Base-by-base conservation (phyloP, 2,329 filamentous ascomycete species). In the Blastomyces emzantsi region DNA sequence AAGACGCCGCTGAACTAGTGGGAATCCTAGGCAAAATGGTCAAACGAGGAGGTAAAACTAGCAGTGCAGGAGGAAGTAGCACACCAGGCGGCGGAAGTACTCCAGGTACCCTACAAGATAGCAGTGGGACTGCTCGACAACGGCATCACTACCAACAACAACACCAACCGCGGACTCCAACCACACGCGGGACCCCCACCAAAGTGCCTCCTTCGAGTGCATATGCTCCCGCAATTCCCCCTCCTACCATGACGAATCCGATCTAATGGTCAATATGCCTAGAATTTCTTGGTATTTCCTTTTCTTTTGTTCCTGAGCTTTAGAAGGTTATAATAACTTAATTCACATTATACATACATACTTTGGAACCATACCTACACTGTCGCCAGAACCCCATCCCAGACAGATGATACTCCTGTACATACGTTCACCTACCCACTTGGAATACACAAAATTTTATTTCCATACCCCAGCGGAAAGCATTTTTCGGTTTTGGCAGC, bases 1-100 rank as follows among this genome's bases (percentile, higher is more conserved):
- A 89, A 67, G 94, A 97, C 74, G 91, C 92, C 0, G 92, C 91
- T 64, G 89, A 93, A 70, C 82, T 97, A 15, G 92, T 97, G 9
- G 88, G 89, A 0, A 87, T 94, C 0, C 76, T 97, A 0, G 91
- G 90, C 7, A 90, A 88, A 71, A 94, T 97, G 87, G 90, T 92
- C 83, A 92, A 89, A 76, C 84, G 91, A 60, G 88, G 88, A 8
- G 72, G 73, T 0, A 78, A 77, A 62, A 69, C 71, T 11, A 70
- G 67, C 63, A 72, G 69, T 63, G 69, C 64, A 11, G 68, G 67
- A 0, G 69, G 68, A 6, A 75, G 73, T 60, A 77, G 73, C 65
- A 72, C 70, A 1, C 70, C 68, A 11, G 72, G 70, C 15, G 72
- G 69, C 11, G 70, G 70, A 11, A 65, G 69, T 36, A 67, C 66